Base-by-base conservation (phyloP, 306 rosid species). In the Vigna mungo region DNA sequence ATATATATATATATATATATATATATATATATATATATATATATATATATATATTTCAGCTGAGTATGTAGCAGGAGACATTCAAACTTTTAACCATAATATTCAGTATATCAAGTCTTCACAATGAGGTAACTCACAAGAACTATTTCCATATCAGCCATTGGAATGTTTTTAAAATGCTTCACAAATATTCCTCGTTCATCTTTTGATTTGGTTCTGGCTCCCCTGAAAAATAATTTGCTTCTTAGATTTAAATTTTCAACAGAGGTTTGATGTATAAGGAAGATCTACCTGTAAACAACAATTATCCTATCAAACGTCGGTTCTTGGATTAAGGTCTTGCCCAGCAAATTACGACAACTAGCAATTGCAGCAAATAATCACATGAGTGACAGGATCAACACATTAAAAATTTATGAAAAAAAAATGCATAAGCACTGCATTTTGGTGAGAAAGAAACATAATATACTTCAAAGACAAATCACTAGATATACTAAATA, bases 81-180 rank as follows among this genome's bases (percentile, higher is more conserved):
- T 11, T 41, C 46, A 41, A 39, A 11, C 13, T 41, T 41, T 41
- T 41, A 9, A 41, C 46, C 46, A 9, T 1, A 41, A 41, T 41
- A 41, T 41, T 41, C 46, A 9, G 9, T 41, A 41, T 41, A 41
- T 41, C 13, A 41, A 41, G 46, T 37, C 81, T 89, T 84, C 75
- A 85, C 81, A 71, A 86, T 83, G 46, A 70, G 63, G 37, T 25
- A 78, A 87, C 97, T 90, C 86, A 94, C 98, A 83, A 90, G 97
- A 86, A 94, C 97, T 76, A 92, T 88, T 84, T 95, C 98, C 98
- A 95, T 68, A 87, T 95, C 98, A 75, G 98, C 98, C 98, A 95
- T 92, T 72, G 97, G 98, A 81, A 95, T 92, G 83, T 89, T 86
- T 76, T 81, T 92, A 84, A 95, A 95, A 92, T 95, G 97, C 91